A percentile compares a stretch with the other conserved stretches of the same genome.
phyloP scores from a whole-genome alignment of 192 early-diverging fungal species.

The Chytriomyces sp. region DNA sequence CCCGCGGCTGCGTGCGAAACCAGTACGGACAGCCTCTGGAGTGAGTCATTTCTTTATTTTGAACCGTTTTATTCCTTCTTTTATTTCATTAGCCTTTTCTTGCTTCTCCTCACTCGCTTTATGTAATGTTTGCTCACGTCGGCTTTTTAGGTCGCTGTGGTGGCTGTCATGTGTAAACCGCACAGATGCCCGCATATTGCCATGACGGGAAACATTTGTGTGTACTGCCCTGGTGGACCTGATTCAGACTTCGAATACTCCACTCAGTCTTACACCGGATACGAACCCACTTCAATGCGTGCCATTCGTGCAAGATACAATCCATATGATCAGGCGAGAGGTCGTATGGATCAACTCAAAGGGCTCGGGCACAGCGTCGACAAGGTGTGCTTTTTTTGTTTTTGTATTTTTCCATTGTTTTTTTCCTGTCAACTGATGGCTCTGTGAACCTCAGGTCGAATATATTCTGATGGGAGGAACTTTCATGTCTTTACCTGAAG shows the following conservation, averaged over 20 bases:
- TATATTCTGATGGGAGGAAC: constrained; percentile 99
- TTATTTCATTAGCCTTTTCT: not conserved
- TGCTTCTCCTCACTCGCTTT: constrained; percentile 7
- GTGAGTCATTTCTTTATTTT: constrained; percentile 49
- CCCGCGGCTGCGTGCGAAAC: constrained; percentile 91
- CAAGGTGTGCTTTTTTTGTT: constrained; percentile 61
- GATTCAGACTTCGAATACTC: constrained; percentile 99
- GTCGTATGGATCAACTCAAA: constrained; percentile 93
- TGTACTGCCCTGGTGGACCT: constrained; percentile 97
- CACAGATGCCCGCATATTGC: constrained; percentile 98
- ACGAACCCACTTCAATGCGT: constrained; percentile 98
- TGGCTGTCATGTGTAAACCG: constrained; percentile 97
- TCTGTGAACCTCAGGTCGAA: constrained; percentile 65
- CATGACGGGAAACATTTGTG: constrained; percentile 99
- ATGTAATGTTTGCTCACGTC: too few species aligned
- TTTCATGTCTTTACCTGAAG: constrained; percentile 95
- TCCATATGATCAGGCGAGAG: constrained; percentile 93
- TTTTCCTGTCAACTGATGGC: not conserved
- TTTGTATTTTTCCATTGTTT: constrained; percentile 2
- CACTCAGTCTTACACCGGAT: constrained; percentile 99
- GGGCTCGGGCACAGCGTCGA: constrained; percentile 93
- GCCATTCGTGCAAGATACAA: constrained; percentile 98
- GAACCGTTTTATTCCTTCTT: not conserved
- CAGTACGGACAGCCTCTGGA: constrained; percentile 91
- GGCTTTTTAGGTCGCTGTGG: constrained; percentile 78